Base-by-base conservation (phyloP, 78 protist species). In the slime mould (Dictyostelium discoideum) region DNA sequence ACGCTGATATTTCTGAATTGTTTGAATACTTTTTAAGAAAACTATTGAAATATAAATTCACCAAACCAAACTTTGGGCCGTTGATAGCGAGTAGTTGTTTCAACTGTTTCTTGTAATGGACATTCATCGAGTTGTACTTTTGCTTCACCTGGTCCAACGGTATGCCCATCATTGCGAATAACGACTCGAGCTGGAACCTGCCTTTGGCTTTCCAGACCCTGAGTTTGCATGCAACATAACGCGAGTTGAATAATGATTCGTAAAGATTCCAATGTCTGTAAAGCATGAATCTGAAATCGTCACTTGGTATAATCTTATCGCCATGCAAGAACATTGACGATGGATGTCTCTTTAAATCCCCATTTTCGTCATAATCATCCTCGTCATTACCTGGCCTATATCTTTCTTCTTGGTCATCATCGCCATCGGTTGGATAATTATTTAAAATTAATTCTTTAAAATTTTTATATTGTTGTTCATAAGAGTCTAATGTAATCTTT, bases 261-360 rank as follows among this genome's bases (percentile, higher is more conserved):
- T 85, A 93, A 67, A 96, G 93, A 39, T 90, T 85, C 97, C 97
- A 96, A 78, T 93, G 96, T 13, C 97, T 80, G 39, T 80, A 92
- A 32, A 96, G 57, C 94, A 93, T 92, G 84, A 96, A 96, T 18
- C 93, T 85, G 20, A 81, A 93, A 81, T 96, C 97, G 44, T 92
- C 97, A 16, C 20, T 26, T 14, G 77, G 85, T 7, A 50, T 10
- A 54, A 90, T 82, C 9, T 46, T 32, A 39, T 82, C 89, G 5
- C 84, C 83, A 4, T 37, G 22, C 8, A 37, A 18, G 5, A 26
- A 16, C 0, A 7, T 76, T 24, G 37, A n/a, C 2, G 13, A 18
- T 13, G 46, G n/a, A 26, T 24, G 7, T 69, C 11, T 26, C 77
- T 69, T 69, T 69, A 29, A 3, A 26, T 26, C 77, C 10, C 77